Percentiles rank a stretch among this genome's conserved stretches.
Evolutionary conservation across 495 filamentous ascomycete species (phyloP).

Genomic region (Trichodelitschia bisporula): DNA sequence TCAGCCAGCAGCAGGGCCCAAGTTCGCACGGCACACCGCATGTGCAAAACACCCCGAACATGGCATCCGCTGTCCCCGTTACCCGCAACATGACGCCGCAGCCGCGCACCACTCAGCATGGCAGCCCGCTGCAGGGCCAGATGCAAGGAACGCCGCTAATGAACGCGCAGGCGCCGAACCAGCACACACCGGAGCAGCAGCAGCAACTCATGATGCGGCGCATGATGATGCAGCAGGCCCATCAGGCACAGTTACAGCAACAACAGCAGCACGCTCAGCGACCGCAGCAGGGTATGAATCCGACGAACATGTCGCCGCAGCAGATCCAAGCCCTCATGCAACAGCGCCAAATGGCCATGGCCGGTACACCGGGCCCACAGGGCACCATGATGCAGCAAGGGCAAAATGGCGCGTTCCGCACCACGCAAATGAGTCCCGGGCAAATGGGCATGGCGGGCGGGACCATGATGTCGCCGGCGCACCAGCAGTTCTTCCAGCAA

Average conservation of each 20-base stretch:
- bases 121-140: slow-evolving; percentile 23
- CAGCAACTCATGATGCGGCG: background rate
- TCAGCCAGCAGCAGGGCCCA: slow-evolving; percentile 46
- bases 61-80: slow-evolving; percentile 17
- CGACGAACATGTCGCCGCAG: too few relatives aligned
- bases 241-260: background rate
- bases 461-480: too few relatives aligned
- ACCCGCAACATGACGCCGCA: slow-evolving; percentile 31
- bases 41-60: slow-evolving; percentile 52
- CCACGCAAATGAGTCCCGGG: too few relatives aligned
- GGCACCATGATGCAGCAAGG: too few relatives aligned
- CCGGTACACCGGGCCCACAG: too few relatives aligned
- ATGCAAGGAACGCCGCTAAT: slow-evolving; percentile 35
- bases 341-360: too few relatives aligned
- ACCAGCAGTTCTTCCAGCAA: too few relatives aligned
- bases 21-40: slow-evolving; percentile 57
- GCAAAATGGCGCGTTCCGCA: too few relatives aligned
- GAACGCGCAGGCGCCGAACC: slow-evolving; percentile 2
- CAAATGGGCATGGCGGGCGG: too few relatives aligned
- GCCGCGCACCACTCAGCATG: slow-evolving; percentile 12
- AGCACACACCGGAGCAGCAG: background rate
- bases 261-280: too few relatives aligned
- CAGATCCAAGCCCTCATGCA: too few relatives aligned
- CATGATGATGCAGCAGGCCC: background rate
- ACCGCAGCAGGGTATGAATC: too few relatives aligned